Base-by-base conservation (phyloP, 208 protist species). In the Acanthamoeba sp. region DNA sequence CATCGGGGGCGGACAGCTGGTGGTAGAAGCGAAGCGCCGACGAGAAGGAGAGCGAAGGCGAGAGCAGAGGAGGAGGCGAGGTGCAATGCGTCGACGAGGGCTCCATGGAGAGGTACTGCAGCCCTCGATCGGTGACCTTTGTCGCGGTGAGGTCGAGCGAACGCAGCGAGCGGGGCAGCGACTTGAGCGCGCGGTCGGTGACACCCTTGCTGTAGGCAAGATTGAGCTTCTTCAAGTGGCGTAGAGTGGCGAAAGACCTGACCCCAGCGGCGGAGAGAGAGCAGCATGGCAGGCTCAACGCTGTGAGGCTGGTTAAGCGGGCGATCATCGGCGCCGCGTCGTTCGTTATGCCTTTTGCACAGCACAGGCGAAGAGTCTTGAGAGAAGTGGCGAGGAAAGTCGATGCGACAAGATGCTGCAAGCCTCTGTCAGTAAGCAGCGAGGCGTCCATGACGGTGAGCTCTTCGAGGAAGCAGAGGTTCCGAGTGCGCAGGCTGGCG, bases 1-100 rank as follows among this genome's bases (percentile, higher is more conserved):
- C 10, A 10, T 3, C 16, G 7, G 57, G 2, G 27, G 27, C 24
- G 32, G 29, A 71, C 6, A 36, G 6, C 34, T 36, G 12, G 34
- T 42, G 66, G 66, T 76, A 76, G 36, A 45, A 42, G 18, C 66
- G 66, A 36, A 76, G 66, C 29, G 66, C 66, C 29, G 66, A 76
- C 29, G 66, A 36, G 34, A 76, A 76, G 29, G 66, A 76, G 45
- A 76, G 66, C 66, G 66, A 76, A 42, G 66, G 66, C 66, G 66
- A 76, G 14, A 76, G 36, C 5, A 76, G 66, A 36, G 66, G 66
- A 1, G 66, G 66, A 76, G 66, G 66, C 29, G 66, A 76, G 12
- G 66, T 29, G 18, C 66, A 76, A 6, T 29, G 2, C 14, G 32
- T 4, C 34, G 34, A 42, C 1, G 18, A 6, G 29, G 66, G 66